Conservation (phyloP, 768 basidiomycete genomes). For the Obba rivulosa region DNA sequence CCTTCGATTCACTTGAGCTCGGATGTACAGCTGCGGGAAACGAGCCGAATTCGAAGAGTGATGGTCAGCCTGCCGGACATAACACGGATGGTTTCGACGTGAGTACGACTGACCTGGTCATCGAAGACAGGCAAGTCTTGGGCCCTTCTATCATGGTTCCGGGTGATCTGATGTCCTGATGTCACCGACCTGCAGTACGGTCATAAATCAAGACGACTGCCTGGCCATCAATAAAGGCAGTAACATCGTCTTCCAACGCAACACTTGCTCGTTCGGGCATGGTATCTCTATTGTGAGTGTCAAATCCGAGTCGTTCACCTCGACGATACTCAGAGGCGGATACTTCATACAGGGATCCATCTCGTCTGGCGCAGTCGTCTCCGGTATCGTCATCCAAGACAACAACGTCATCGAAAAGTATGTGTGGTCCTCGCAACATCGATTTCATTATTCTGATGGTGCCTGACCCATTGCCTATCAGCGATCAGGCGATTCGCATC, state of each 20-base stretch:
- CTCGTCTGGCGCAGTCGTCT: constrained; percentile 38
- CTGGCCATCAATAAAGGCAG: constrained; percentile 44
- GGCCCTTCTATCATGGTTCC: neutral
- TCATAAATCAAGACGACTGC: constrained; percentile 47
- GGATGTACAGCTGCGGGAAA: constrained; percentile 43
- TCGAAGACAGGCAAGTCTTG: constrained; percentile 19
- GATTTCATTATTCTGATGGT: neutral
- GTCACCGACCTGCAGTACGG: neutral
- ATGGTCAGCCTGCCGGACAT: constrained; percentile 43
- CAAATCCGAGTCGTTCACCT: neutral
- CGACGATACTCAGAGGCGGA: neutral
- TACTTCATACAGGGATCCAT: constrained; percentile 48
- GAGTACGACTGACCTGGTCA: constrained; percentile 22
- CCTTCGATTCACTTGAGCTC: neutral
- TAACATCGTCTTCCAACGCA: constrained; percentile 35
- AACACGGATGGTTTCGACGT: constrained; percentile 28
- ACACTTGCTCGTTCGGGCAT: constrained; percentile 54
- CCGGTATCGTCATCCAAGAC: constrained; percentile 39
- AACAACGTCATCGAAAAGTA: constrained; percentile 57
- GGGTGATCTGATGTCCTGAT: neutral
- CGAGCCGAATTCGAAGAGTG: constrained; percentile 44
- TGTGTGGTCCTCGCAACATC: neutral
- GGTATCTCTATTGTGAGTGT: constrained; percentile 49
- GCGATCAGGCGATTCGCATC: constrained; percentile 55
- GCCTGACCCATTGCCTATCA: constrained; percentile 12